Percentiles rank a stretch among this genome's conserved stretches.
phyloP scores from a whole-genome alignment of 768 basidiomycete genomes.

The Russula olivacea region DNA sequence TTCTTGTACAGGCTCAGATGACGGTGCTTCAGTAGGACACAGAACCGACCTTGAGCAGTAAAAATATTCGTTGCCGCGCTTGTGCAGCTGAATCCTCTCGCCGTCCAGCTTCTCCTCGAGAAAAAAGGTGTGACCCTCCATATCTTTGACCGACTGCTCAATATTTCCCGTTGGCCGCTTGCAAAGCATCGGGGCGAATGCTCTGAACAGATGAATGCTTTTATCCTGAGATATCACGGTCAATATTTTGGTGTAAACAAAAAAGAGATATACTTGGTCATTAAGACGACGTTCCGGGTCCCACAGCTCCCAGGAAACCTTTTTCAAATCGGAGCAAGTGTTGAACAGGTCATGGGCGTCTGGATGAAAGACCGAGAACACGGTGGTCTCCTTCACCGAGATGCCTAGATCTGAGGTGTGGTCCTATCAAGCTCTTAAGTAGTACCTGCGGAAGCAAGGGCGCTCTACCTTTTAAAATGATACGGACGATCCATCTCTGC shows the following conservation, averaged over 20 bases:
- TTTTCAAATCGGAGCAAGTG: slow-evolving; percentile 93
- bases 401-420: slow-evolving; percentile 71
- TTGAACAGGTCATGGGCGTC: slow-evolving; percentile 94
- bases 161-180: slow-evolving; percentile 78
- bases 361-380: slow-evolving; percentile 87
- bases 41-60: slow-evolving; percentile 77
- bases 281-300: slow-evolving; percentile 65
- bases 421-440: not conserved
- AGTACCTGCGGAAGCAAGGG: slow-evolving; percentile 4
- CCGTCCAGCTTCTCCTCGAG: slow-evolving; percentile 98
- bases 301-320: slow-evolving; percentile 84
- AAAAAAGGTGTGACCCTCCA: slow-evolving; percentile 73
- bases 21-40: not conserved
- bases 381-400: slow-evolving; percentile 89
- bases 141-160: slow-evolving; percentile 78
- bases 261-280: slow-evolving; percentile 41
- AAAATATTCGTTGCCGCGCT: slow-evolving; percentile 82
- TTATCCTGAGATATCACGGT: slow-evolving; percentile 54
- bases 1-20: slow-evolving; percentile 41
- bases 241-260: not conserved
- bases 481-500: slow-evolving; percentile 93
- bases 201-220: slow-evolving; percentile 70
- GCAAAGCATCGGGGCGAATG: slow-evolving; percentile 94
- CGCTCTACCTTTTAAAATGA: slow-evolving; percentile 81
- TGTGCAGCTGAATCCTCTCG: slow-evolving; percentile 94